Evolutionary conservation across 208 protist genomes (phyloP), one percentile per base, ranked within the genome.

Genomic region (Crithidia fasciculata): DNA sequence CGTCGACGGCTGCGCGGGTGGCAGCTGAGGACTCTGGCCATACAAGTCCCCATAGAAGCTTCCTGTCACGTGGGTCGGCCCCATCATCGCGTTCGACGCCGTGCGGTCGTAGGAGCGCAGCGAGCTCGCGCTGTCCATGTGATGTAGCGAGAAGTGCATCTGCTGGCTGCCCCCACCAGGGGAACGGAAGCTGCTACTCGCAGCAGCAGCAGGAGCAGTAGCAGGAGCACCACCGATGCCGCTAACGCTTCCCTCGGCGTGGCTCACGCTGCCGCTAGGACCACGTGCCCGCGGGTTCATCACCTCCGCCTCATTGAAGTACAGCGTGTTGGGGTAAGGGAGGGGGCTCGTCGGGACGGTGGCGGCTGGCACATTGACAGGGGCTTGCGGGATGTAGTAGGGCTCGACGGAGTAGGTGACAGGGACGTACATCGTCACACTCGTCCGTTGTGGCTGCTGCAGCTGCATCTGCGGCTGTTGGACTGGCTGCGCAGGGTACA

Each of bases 1-100:
- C 57, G 9, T n/a, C 2, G 12, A 39, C 28, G 18, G 45, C 47
- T 39, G 67, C 43, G 43, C 60, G 4, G 61, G 60, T 5, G 4
- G 53, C 52, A 55, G 70, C 52, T 60, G 60, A 13, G 49, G 50
- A 37, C 50, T 61, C 7, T 57, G 61, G 6, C 36, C 16, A 61
- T 55, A 68, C 39, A 67, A 62, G 5, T 68, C 70, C 10, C 61
- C 52, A 43, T 75, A 75, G 70, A 69, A 75, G 70, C 53, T 67
- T 8, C 60, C 47, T 52, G 70, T 68, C 52, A 61, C 70, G 43
- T 54, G 70, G 2, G 61, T 49, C 18, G 52, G 70, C 10, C 43
- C 61, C 10, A 66, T 12, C 59, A 67, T 53, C 28, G 68, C 50
- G n/a, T 54, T 57, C 36, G 69, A 67, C n/a, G 49, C 40, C 3